A percentile compares a stretch with the other conserved stretches of the same genome.
Conservation (phyloP, 2,329 filamentous ascomycete species). For the Penicillium janthinellum region DNA sequence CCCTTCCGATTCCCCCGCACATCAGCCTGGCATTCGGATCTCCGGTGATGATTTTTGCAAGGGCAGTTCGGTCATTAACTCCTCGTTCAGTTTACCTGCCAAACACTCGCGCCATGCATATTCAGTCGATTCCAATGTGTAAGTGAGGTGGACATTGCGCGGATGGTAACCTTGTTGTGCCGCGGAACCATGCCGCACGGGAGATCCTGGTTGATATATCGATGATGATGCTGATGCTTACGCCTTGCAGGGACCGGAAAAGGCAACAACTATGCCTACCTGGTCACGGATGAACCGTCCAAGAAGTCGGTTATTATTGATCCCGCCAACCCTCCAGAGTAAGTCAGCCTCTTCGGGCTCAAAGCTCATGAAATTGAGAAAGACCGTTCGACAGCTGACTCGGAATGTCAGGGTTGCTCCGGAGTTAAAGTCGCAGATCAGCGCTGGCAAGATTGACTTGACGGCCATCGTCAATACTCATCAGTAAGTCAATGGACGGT, state of each 20-base stretch:
- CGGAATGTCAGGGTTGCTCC: constrained; percentile 56
- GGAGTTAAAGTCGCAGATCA: constrained; percentile 71
- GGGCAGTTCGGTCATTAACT: constrained; percentile 22
- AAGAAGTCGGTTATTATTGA: constrained; percentile 56
- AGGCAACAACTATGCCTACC: constrained; percentile 56
- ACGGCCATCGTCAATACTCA: constrained; percentile 94
- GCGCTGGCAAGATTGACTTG: constrained; percentile 74
- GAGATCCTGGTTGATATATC: not conserved
- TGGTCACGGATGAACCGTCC: constrained; percentile 52
- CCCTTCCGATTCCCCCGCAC: constrained; percentile 19
- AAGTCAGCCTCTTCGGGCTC: constrained; percentile 23
- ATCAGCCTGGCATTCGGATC: not conserved
- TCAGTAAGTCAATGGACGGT: constrained; percentile 64
- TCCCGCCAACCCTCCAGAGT: constrained; percentile 55
- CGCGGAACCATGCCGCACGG: not conserved
- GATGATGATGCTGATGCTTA: not conserved
- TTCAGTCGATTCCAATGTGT: constrained; percentile 58
- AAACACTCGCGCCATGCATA: constrained; percentile 48
- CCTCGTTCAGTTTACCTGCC: constrained; percentile 11
- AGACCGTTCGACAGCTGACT: not conserved
- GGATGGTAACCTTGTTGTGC: not conserved
- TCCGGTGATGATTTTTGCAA: constrained; percentile 35
- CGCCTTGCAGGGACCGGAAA: constrained; percentile 37
- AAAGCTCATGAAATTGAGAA: not conserved
- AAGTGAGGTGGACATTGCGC: constrained; percentile 25